These are phyloP conservation scores for Mycena polygramma DNA, from an alignment of 768 basidiomycete genomes.

Conservation along the genomic window DNA sequence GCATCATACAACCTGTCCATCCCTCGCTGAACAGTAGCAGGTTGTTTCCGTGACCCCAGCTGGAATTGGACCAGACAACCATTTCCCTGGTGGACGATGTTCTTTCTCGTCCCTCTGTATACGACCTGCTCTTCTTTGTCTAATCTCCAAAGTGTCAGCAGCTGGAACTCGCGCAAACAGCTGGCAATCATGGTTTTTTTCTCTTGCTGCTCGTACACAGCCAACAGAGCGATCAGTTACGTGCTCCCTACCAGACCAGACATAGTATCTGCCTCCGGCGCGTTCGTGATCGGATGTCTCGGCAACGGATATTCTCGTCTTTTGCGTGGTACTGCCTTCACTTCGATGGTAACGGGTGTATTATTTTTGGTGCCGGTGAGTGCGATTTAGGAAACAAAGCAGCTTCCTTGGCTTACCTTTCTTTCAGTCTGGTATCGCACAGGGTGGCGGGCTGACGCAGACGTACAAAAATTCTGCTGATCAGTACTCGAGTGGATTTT, in stretches of 20 bases:
- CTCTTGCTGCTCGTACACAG: conserved; percentile 80
- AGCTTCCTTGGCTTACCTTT: conserved; percentile 33
- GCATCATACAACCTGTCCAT: neutral
- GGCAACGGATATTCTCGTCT: conserved; percentile 87
- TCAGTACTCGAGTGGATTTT: conserved; percentile 83
- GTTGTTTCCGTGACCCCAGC: conserved; percentile 78
- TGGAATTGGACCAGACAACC: conserved; percentile 87
- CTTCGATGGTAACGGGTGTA: conserved; percentile 95
- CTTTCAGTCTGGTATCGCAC: conserved; percentile 77
- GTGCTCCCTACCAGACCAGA: conserved; percentile 77
- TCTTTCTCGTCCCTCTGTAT: conserved; percentile 83
- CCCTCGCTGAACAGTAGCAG: conserved; percentile 55
- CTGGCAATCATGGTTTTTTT: conserved; percentile 84
- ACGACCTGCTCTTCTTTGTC: conserved; percentile 80
- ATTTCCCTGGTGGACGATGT: conserved; percentile 86
- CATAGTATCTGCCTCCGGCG: conserved; percentile 83
- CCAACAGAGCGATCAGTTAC: conserved; percentile 72
- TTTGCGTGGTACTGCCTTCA: conserved; percentile 86
- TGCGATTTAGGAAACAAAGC: conserved; percentile 22
- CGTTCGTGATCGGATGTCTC: conserved; percentile 81
- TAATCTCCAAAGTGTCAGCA: conserved; percentile 76
- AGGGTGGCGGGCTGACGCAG: conserved; percentile 77
- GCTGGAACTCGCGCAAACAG: conserved; percentile 52
- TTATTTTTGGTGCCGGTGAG: conserved; percentile 89
- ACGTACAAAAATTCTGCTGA: conserved; percentile 72